Base-by-base conservation (phyloP, 192 early-diverging fungal genomes). In the Gigaspora rosea region DNA sequence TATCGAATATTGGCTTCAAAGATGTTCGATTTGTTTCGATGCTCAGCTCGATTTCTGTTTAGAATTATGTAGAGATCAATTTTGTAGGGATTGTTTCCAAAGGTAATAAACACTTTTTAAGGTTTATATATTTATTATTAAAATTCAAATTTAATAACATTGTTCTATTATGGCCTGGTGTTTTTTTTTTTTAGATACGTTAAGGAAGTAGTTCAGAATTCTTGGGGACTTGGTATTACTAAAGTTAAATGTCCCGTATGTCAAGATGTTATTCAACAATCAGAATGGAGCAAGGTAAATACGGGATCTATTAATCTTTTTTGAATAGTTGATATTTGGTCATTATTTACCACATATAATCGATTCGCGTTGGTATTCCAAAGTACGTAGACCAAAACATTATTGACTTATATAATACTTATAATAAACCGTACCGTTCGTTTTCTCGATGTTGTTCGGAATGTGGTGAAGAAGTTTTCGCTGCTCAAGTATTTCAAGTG, bases 21-120 rank as follows among this genome's bases (percentile, higher is more conserved):
- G 86, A 13, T 89, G 88, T 41, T 87, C 86, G 35, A 89, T 89
- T 68, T 89, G 88, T 76, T 89, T 89, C 81, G 86, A 89, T 78
- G 79, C 85, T 33, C 81, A 78, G 7, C 64, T 89, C 48, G 88
- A 89, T 73, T 82, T 89, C 22, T 89, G 88, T 51, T 81, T 89
- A 27, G 88, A 89, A 8, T 74, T 77, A 56, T 89, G 88, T 68
- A 71, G 85, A 52, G 88, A 89, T 64, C 88, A 89, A 74, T 89
- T 85, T 72, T 89, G 88, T 58, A 66, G 80, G 47, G 86, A 85
- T 27, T 89, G 88, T 71, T 88, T 88, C 66, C 80, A 83, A 73
- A 80, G 83, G 85, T 86, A 78, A 74, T 76, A 27, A 27, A 27
- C 27, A 27, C 13, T 64, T 73, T 52, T n/a, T 57, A 59, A 22